Percentiles rank a stretch among this genome's conserved stretches.
phyloP scores from a whole-genome alignment of 2,329 filamentous ascomycete species.

The Claviceps lovelessii region DNA sequence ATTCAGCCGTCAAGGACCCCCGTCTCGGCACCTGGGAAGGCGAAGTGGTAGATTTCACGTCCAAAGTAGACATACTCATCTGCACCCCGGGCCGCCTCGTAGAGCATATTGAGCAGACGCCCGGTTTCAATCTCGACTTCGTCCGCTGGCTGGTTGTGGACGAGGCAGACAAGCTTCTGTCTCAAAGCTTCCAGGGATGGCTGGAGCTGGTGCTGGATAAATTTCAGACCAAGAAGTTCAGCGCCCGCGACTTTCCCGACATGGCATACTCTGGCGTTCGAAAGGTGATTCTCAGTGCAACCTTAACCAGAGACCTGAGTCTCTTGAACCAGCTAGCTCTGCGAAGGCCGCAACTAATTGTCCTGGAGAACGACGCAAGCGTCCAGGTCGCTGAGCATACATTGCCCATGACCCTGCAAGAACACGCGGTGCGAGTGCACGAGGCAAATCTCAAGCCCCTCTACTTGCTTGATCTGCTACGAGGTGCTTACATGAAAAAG shows the following conservation, averaged over 20 bases:
- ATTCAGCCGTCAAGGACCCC: conserved; percentile 12
- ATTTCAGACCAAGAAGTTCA: conserved; percentile 35
- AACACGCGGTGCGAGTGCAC: conserved; percentile 53
- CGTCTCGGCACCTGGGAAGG: conserved; percentile 22
- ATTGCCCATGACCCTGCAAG: conserved; percentile 48
- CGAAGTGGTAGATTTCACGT: conserved; percentile 49
- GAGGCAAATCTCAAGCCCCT: conserved; percentile 64
- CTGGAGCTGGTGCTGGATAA: conserved; percentile 54
- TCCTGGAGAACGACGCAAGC: conserved; percentile 49
- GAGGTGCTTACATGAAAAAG: conserved; percentile 33
- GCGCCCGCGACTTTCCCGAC: conserved; percentile 38
- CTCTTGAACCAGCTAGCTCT: conserved; percentile 63
- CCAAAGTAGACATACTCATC: conserved; percentile 74
- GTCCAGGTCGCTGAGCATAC: conserved; percentile 30
- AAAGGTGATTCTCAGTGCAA: conserved; percentile 82
- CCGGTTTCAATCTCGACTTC: conserved; percentile 63
- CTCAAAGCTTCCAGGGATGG: conserved; percentile 91
- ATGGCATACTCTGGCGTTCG: conserved; percentile 43
- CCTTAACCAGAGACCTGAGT: conserved; percentile 76
- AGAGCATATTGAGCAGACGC: conserved; percentile 74
- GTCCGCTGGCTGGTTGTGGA: conserved; percentile 85
- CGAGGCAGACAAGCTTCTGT: conserved; percentile 81
- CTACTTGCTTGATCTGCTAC: conserved; percentile 66
- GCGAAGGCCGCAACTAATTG: conserved; percentile 57
- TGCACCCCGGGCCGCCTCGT: conserved; percentile 86